Base-by-base conservation (phyloP, 2,329 filamentous ascomycete species). In the Cadophora gregata region DNA sequence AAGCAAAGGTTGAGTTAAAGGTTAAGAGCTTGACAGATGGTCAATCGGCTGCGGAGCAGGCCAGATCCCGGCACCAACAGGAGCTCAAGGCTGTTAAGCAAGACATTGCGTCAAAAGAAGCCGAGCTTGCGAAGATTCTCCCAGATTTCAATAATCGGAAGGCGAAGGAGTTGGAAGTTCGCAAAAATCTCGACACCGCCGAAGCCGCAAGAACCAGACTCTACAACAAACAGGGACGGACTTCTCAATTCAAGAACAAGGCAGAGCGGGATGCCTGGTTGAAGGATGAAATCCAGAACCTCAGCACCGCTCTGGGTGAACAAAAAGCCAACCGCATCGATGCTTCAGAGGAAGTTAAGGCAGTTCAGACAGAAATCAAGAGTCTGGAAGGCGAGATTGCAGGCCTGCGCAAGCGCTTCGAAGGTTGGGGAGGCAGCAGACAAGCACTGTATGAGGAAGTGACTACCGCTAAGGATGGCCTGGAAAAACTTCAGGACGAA, bases 181-280 rank as follows among this genome's bases (percentile, higher is more conserved):
- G 89, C 74, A 83, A 89, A 64, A 88, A 91, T 67, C 84, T 98
- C 12, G 90, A 93, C 56, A 84, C 91, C 59, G 91, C 91, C 0
- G 91, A 96, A 74, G 90, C 90, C 8, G 85, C 87, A 5, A 86
- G 92, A 50, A 88, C 91, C 70, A 89, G 94, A 45, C 85, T 99
- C 8, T 93, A 97, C 76, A 92, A 92, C 60, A 99, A 99, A 78
- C 95, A 99, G 79, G 93, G 91, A 51, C 90, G 95, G 55, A 93
- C 91, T 71, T 90, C 91, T 21, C 91, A 93, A 69, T 99, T 97
- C 79, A 91, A 86, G 75, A 96, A 88, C 78, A 97, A 97, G 81
- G 86, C 87, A 9, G 93, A 98, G 77, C 90, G 96, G 51, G 95
- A 99, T 78, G 86, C 88, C 42, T 97, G 88, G 84, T 82, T 99